Evolutionary conservation across 164 flowering plant species (phyloP).

Genomic region (Santalum album): DNA sequence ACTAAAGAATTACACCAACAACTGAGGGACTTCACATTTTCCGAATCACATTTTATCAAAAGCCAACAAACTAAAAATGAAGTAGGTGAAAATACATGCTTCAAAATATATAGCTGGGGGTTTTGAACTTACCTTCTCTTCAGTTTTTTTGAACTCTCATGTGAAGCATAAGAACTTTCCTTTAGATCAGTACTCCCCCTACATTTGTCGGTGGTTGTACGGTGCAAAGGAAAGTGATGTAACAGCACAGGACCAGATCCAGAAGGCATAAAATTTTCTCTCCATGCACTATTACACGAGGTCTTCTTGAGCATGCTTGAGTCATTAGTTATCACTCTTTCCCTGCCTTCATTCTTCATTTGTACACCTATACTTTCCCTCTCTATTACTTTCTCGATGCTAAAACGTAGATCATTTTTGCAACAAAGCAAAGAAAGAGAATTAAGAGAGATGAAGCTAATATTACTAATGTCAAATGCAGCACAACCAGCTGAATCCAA

Average conservation of each 20-base stretch:
- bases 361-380: slow-evolving; percentile 35
- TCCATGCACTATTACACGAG: slow-evolving; percentile 23
- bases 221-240: slow-evolving; percentile 60
- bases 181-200: slow-evolving; percentile 4
- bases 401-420: slow-evolving; percentile 40
- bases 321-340: slow-evolving; percentile 5
- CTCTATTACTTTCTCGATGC: slow-evolving; percentile 54
- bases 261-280: slow-evolving; percentile 35
- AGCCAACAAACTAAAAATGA: no score
- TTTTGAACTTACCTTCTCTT: slow-evolving; percentile 9
- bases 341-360: slow-evolving; percentile 11
- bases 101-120: no score
- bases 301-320: slow-evolving; percentile 5
- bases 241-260: slow-evolving; percentile 69
- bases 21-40: no score
- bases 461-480: slow-evolving; percentile 47
- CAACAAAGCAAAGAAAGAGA: slow-evolving; percentile 61
- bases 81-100: no score
- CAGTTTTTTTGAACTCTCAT: slow-evolving; percentile 3
- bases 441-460: slow-evolving; percentile 63
- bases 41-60: no score
- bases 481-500: slow-evolving; percentile 58
- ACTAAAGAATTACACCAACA: no score
- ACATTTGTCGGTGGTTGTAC: slow-evolving; percentile 10
- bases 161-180: not conserved